These are phyloP conservation scores for Leishmania mexicana DNA, from an alignment of 208 protist genomes.

Conservation along the genomic window DNA sequence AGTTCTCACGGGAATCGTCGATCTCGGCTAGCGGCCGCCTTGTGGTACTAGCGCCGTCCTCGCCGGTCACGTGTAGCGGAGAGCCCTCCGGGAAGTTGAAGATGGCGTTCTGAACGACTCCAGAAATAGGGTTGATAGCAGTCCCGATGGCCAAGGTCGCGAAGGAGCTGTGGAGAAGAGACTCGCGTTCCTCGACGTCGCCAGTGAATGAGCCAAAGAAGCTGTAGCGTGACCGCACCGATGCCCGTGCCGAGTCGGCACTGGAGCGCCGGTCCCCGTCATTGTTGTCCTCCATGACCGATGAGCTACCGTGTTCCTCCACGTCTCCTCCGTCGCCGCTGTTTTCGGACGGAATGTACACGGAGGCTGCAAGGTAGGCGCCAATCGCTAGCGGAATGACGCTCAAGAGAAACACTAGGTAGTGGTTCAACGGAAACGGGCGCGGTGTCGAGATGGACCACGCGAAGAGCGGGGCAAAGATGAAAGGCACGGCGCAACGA, in stretches of 20 bases:
- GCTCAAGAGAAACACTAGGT: conserved; percentile 62
- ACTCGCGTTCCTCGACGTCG: conserved; percentile 17
- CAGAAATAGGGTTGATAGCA: conserved; percentile 40
- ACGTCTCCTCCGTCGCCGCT: conserved; percentile 11
- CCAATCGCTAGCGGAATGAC: conserved; percentile 50
- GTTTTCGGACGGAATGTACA: conserved; percentile 15
- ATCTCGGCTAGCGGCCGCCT: background rate
- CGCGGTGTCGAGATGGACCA: conserved; percentile 61
- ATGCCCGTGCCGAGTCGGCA: conserved; percentile 6
- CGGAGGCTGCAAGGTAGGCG: conserved; percentile 21
- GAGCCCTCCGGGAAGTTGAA: conserved; percentile 16
- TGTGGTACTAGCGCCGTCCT: background rate
- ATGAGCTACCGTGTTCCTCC: conserved; percentile 5
- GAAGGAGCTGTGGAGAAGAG: conserved; percentile 49
- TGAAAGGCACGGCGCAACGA: conserved; percentile 59
- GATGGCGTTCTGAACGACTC: conserved; percentile 40
- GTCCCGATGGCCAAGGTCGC: conserved; percentile 49
- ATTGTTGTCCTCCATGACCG: background rate
- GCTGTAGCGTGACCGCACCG: conserved; percentile 22
- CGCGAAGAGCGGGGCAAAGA: conserved; percentile 75
- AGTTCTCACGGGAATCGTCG: conserved; percentile 31
- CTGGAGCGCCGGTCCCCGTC: conserved; percentile 6
- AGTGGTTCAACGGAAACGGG: conserved; percentile 75
- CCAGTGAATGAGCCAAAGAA: conserved; percentile 14
- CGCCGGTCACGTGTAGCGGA: background rate